Percentiles rank a stretch among this genome's conserved stretches.
Evolutionary conservation across 768 basidiomycete genomes (phyloP).

Genomic region (Lentinula edodes): DNA sequence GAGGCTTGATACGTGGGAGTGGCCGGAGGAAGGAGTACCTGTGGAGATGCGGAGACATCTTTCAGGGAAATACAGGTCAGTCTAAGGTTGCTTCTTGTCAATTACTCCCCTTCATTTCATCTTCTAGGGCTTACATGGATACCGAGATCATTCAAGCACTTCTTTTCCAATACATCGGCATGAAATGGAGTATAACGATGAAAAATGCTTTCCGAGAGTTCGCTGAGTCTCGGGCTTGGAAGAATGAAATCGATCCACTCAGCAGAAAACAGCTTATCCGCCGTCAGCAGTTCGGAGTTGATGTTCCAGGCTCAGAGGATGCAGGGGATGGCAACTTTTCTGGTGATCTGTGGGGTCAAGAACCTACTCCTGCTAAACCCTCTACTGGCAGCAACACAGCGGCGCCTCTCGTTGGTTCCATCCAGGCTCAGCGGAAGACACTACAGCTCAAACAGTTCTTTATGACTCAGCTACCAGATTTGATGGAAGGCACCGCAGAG

Average conservation of each 20-base stretch:
- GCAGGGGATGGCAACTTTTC: background rate
- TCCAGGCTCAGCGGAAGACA: background rate
- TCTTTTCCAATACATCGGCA: conserved; percentile 38
- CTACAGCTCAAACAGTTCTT: background rate
- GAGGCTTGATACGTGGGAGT: conserved; percentile 34
- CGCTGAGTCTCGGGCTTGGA: conserved; percentile 33
- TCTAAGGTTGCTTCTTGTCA: background rate
- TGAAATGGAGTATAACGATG: conserved; percentile 28
- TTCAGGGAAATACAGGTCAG: conserved; percentile 41
- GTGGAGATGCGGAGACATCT: conserved; percentile 43
- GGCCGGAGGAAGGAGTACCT: conserved; percentile 34
- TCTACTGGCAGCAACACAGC: background rate
- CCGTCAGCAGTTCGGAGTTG: background rate
- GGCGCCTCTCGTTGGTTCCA: background rate
- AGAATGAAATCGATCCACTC: conserved; percentile 4
- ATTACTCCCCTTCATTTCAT: background rate
- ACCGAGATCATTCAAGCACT: conserved; percentile 42
- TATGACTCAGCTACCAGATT: background rate
- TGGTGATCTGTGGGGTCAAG: background rate
- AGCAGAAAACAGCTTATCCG: background rate
- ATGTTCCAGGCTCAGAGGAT: background rate
- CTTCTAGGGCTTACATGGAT: conserved; percentile 36
- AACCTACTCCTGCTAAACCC: no score
- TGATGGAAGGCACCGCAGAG: background rate
- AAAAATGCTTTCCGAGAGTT: conserved; percentile 18